Evolutionary conservation across 2,329 filamentous ascomycete genomes (phyloP).

Genomic region (Metarhizium brunneum): DNA sequence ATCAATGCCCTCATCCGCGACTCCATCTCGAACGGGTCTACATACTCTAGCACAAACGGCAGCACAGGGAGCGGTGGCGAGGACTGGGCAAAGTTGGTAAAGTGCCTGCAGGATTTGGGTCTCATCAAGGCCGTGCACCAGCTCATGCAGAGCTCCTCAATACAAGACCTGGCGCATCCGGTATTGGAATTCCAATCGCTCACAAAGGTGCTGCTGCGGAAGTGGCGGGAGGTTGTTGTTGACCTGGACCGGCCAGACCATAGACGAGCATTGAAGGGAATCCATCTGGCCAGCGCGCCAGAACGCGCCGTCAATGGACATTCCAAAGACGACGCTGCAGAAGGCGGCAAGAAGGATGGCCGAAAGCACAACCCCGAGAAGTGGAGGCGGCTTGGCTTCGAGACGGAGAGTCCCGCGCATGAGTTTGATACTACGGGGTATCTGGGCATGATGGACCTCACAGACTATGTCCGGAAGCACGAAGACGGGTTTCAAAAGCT

Average conservation of each 20-base stretch:
- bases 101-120: slow-evolving; percentile 82
- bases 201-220: slow-evolving; percentile 77
- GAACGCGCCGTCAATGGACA: slow-evolving; percentile 36
- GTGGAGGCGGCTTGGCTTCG: slow-evolving; percentile 87
- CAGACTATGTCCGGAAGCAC: slow-evolving; percentile 85
- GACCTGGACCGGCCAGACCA: slow-evolving; percentile 85
- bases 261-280: slow-evolving; percentile 71
- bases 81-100: slow-evolving; percentile 95
- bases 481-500: slow-evolving; percentile 91
- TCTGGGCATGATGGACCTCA: slow-evolving; percentile 93
- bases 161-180: slow-evolving; percentile 85
- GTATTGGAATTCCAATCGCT: slow-evolving; percentile 87
- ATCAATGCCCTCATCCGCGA: slow-evolving; percentile 95
- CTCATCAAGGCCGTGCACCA: slow-evolving; percentile 86
- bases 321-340: slow-evolving; percentile 25
- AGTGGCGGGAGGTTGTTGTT: slow-evolving; percentile 79
- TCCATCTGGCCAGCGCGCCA: slow-evolving; percentile 75
- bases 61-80: slow-evolving; percentile 30
- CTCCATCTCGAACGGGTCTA: slow-evolving; percentile 66
- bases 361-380: slow-evolving; percentile 78
- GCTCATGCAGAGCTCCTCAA: slow-evolving; percentile 86
- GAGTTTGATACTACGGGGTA: slow-evolving; percentile 86
- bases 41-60: slow-evolving; percentile 23
- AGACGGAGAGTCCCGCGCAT: slow-evolving; percentile 74
- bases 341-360: slow-evolving; percentile 46